Conservation (phyloP, 495 filamentous ascomycete species). For the Cladorrhinum samala region DNA sequence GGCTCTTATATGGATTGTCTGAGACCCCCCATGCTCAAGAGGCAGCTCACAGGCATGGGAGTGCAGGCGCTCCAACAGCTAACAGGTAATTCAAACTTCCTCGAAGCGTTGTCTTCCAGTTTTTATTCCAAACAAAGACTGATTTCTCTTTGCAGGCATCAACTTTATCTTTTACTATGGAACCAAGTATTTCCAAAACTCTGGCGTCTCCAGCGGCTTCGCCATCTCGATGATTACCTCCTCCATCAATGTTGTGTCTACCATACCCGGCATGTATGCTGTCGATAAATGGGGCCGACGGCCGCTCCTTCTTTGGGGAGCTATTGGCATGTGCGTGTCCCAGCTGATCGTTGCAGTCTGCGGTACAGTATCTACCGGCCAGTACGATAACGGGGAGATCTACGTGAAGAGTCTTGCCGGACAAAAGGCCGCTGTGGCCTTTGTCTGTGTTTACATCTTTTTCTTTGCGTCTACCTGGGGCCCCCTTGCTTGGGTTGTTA, state of each 20-base stretch:
- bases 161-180: constrained; percentile 81
- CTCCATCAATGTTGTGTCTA: constrained; percentile 62
- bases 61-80: constrained; percentile 77
- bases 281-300: constrained; percentile 69
- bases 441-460: constrained; percentile 64
- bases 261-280: constrained; percentile 61
- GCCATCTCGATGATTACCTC: constrained; percentile 61
- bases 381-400: constrained; percentile 32
- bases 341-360: constrained; percentile 64
- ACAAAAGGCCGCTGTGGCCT: constrained; percentile 64
- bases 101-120: background rate
- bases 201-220: constrained; percentile 59
- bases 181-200: too few species aligned
- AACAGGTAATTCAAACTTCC: constrained; percentile 38
- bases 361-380: constrained; percentile 48
- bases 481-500: constrained; percentile 64
- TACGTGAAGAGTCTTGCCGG: constrained; percentile 41
- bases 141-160: constrained; percentile 17
- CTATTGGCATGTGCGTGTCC: constrained; percentile 60
- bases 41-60: constrained; percentile 66
- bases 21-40: constrained; percentile 54
- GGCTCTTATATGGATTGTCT: constrained; percentile 65
- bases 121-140: too few species aligned
- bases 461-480: constrained; percentile 70
- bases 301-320: constrained; percentile 61